Conservation (phyloP, 371 early-diverging fungal genomes). For the Funneliformis caledonium region DNA sequence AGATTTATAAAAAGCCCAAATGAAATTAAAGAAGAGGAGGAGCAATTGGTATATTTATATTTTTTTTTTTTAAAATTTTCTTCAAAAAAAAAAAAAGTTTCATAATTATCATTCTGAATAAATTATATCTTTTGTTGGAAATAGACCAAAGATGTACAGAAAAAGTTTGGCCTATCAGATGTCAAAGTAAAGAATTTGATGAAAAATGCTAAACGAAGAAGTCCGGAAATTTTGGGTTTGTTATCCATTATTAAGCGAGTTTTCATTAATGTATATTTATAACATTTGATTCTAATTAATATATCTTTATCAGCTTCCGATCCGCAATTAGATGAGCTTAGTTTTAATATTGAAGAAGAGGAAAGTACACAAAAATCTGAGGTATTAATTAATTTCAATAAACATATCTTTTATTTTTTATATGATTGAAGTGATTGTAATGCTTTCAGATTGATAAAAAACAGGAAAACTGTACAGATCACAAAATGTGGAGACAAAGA, state of each 20-base stretch:
- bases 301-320: constrained; percentile 15
- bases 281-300: neutral
- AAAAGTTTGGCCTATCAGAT: constrained; percentile 64
- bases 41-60: constrained; percentile 47
- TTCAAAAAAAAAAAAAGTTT: neutral
- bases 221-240: constrained; percentile 47
- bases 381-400: constrained; percentile 28
- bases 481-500: constrained; percentile 66
- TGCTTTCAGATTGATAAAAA: neutral
- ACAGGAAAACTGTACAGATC: constrained; percentile 44
- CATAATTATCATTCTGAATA: neutral
- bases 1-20: constrained; percentile 38
- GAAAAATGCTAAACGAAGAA: constrained; percentile 55
- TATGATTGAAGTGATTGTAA: neutral
- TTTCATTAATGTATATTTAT: neutral
- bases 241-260: neutral
- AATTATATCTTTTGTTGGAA: neutral
- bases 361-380: constrained; percentile 36
- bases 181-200: constrained; percentile 62
- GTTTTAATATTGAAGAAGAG: constrained; percentile 47
- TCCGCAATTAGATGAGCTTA: constrained; percentile 50
- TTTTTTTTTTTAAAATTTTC: neutral
- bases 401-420: neutral
- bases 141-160: constrained; percentile 63
- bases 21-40: constrained; percentile 46